Evolutionary conservation across 148 eudicot genomes (phyloP), one percentile per base, ranked within the genome.

Genomic region (Arbutus unedo): DNA sequence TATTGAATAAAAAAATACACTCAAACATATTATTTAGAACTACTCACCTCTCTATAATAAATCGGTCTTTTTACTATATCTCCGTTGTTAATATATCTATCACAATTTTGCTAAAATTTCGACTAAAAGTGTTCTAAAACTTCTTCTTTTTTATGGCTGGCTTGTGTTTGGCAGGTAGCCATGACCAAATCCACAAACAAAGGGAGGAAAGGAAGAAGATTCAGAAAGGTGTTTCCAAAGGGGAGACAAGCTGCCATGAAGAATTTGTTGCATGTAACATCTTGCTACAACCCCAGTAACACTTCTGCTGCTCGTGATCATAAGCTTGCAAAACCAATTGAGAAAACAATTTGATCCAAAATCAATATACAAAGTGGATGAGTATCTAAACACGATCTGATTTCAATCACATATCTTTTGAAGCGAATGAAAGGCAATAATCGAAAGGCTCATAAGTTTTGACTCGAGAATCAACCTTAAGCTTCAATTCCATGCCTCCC

Each of bases 221-320:
- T 68, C 74, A 68, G 74, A 15, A 68, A 41, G 47, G 74, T 68
- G n/a, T 68, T 68, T 68, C 74, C 74, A 68, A 68, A 2, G 74
- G 74, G 74, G 19, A 68, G 31, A 45, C 74, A 47, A 68, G 15
- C 44, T 31, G 74, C 74, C 14, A 68, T 68, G 74, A 68, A 15
- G n/a, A 68, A 41, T 41, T 43, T 68, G 11, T 41, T 68, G 44
- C 47, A 68, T 4, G 74, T 68, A 45, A 0, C 74, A 38, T 68
- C 74, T 5, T 68, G 74, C 74, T 68, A 68, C 18, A 68, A 68
- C 74, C 74, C 74, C 16, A 41, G 4, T 6, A 19, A 18, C 38
- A 18, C 47, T 68, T 41, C 48, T 31, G 74, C 74, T 0, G 74
- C 74, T 68, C 47, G 48, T 0, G 74, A 68, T 41, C 38, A 10